Evolutionary conservation across 768 basidiomycete species (phyloP).

Genomic region (Trametes sanguinea): DNA sequence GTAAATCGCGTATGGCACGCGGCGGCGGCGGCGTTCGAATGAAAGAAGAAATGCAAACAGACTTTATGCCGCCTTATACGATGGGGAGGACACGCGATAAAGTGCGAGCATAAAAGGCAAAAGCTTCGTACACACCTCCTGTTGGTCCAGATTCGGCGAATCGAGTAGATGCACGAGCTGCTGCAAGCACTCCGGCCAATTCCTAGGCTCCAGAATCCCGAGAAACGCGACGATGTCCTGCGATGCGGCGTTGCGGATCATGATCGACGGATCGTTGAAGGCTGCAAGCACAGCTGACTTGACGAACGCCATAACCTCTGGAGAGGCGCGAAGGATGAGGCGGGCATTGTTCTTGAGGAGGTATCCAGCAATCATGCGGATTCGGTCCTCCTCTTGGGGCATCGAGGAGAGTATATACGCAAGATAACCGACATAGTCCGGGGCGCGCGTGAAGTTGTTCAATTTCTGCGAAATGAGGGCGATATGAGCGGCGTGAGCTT

Average conservation of each 20-base stretch:
- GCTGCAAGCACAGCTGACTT: slow-evolving; percentile 77
- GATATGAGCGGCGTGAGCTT: slow-evolving; percentile 20
- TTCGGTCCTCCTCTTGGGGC: slow-evolving; percentile 85
- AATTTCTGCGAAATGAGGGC: slow-evolving; percentile 61
- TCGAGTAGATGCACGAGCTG: slow-evolving; percentile 82
- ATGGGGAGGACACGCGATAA: too few species aligned
- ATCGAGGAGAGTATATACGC: slow-evolving; percentile 86
- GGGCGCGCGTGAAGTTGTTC: slow-evolving; percentile 81
- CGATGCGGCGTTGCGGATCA: slow-evolving; percentile 93
- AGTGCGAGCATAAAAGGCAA: not conserved
- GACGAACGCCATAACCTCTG: slow-evolving; percentile 69
- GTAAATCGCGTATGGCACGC: too few species aligned
- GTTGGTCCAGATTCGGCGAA: slow-evolving; percentile 68
- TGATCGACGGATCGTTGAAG: slow-evolving; percentile 77
- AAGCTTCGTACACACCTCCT: slow-evolving; percentile 67
- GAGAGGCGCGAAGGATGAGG: slow-evolving; percentile 67
- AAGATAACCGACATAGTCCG: slow-evolving; percentile 95
- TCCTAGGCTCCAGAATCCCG: slow-evolving; percentile 82
- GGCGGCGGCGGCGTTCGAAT: too few species aligned
- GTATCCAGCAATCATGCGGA: slow-evolving; percentile 94
- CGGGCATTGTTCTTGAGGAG: slow-evolving; percentile 95
- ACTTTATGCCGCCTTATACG: too few species aligned
- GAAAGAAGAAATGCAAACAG: too few species aligned
- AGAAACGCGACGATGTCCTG: slow-evolving; percentile 92
- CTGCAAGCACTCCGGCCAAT: slow-evolving; percentile 94